Base-by-base conservation (phyloP, 2,329 filamentous ascomycete species). In the Diaporthe caulivora region DNA sequence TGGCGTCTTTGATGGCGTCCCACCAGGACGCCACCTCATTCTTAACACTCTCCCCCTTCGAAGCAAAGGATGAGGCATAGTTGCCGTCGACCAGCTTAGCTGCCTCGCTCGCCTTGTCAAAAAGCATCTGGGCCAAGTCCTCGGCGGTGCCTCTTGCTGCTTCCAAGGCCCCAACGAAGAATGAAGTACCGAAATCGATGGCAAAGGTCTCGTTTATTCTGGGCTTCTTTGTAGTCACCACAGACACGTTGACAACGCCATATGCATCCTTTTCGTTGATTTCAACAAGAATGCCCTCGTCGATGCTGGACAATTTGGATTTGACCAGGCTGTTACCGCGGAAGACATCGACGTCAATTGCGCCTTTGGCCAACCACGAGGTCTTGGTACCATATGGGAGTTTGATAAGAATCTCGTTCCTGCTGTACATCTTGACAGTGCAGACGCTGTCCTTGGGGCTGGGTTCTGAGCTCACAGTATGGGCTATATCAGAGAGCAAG, bases 151-250 rank as follows among this genome's bases (percentile, higher is more conserved):
- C 79, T 73, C 83, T 84, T 26, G 86, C 85, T 10, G 82, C 83
- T 71, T 87, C 86, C 8, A 87, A 75, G 18, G 83, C 84, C 51
- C 85, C 84, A 17, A 82, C 83, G 54, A 88, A 79, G 21, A 84
- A 80, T 29, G 85, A 82, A 78, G 82, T 86, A 60, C 89, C 89
- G 80, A 92, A 91, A 79, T 91, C 87, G 40, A 92, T 82, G 51
- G 87, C 86, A 79, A 92, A 89, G 0, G 87, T 88, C 81, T 92
- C 90, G 77, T 89, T 89, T 75, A 92, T 85, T 79, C 86, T 89
- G 31, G 91, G 91, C 75, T 88, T 88, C 71, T 86, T 89, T 18
- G 85, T 89, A 1, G 90, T 90, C 71, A 87, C 84, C 47, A 93
- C 85, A 2, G 87, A 87, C 57, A 93, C 84, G 70, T 89, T 89